phyloP scores from a whole-genome alignment of 2,329 filamentous ascomycete genomes.

The Parastagonospora nodorum region DNA sequence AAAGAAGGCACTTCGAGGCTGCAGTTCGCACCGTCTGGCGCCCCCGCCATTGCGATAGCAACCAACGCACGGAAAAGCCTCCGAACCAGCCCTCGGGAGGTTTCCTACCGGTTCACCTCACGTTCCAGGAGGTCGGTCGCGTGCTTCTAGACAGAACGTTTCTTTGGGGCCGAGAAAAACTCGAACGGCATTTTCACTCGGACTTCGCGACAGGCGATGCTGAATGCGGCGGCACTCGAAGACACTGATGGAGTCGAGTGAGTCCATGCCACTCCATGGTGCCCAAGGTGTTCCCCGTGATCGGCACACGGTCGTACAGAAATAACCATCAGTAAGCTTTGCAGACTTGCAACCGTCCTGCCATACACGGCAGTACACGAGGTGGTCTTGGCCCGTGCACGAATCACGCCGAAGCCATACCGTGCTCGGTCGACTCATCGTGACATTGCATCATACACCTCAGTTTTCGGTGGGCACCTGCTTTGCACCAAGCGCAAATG shows the following conservation, averaged over 20 bases:
- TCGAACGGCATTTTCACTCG: background rate
- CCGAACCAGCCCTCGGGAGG: background rate
- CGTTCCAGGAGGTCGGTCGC: background rate
- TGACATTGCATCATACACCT: slow-evolving; percentile 16
- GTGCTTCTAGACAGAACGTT: background rate
- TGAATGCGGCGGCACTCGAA: slow-evolving; percentile 14
- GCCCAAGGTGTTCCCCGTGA: slow-evolving; percentile 1
- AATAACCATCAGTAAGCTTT: slow-evolving; percentile 8
- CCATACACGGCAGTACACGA: background rate
- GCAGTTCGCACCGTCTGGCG: slow-evolving; percentile 6
- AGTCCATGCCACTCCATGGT: background rate
- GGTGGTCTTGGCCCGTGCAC: background rate
- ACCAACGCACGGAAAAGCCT: slow-evolving; percentile 18
- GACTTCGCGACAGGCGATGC: background rate
- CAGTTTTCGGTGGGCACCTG: background rate
- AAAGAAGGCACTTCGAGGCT: background rate
- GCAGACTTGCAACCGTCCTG: background rate
- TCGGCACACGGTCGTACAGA: slow-evolving; percentile 7
- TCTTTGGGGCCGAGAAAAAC: background rate
- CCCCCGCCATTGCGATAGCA: slow-evolving; percentile 34
- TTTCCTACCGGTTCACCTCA: background rate
- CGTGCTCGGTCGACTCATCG: background rate
- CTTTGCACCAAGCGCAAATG: background rate
- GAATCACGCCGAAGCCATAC: background rate
- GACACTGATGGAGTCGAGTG: slow-evolving; percentile 1